Percentiles rank a stretch among this genome's conserved stretches.
phyloP scores from a whole-genome alignment of 345 rosid genomes.

The Mangifera indica region DNA sequence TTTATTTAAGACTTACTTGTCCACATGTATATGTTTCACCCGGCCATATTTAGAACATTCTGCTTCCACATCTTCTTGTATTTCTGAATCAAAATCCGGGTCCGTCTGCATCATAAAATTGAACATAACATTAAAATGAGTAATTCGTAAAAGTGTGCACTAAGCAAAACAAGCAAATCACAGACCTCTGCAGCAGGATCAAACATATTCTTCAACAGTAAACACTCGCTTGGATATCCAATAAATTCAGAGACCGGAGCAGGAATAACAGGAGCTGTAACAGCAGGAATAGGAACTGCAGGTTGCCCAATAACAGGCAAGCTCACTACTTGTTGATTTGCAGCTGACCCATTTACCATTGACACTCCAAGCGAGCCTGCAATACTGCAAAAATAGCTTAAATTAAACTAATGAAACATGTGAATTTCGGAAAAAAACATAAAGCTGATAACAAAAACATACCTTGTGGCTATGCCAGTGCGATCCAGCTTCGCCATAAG shows the following conservation, averaged over 20 bases:
- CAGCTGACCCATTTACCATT: constrained; percentile 55
- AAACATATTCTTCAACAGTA: constrained; percentile 87
- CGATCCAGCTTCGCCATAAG: constrained; percentile 94
- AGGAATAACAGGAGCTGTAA: constrained; percentile 53
- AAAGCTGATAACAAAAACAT: constrained; percentile 15
- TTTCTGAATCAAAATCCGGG: constrained; percentile 74
- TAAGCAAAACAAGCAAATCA: constrained; percentile 7
- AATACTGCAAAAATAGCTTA: constrained; percentile 42
- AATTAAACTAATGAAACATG: neutral
- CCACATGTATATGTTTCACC: constrained; percentile 78
- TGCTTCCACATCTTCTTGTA: constrained; percentile 72
- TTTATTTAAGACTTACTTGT: constrained; percentile 56
- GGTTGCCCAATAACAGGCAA: constrained; percentile 54
- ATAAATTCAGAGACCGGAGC: constrained; percentile 49
- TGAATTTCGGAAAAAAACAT: constrained; percentile 9
- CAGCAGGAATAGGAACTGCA: constrained; percentile 47
- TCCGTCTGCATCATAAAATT: constrained; percentile 56
- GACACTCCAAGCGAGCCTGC: constrained; percentile 70
- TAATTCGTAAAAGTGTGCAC: neutral
- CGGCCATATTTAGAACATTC: constrained; percentile 84
- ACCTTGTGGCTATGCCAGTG: constrained; percentile 78
- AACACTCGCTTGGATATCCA: constrained; percentile 84
- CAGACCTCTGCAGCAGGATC: constrained; percentile 89
- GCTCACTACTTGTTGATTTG: constrained; percentile 45
- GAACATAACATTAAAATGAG: constrained; percentile 16